Percentiles rank a stretch among this genome's conserved stretches.
Evolutionary conservation across 768 basidiomycete genomes (phyloP).

Genomic region (Tubosaeta sp.): DNA sequence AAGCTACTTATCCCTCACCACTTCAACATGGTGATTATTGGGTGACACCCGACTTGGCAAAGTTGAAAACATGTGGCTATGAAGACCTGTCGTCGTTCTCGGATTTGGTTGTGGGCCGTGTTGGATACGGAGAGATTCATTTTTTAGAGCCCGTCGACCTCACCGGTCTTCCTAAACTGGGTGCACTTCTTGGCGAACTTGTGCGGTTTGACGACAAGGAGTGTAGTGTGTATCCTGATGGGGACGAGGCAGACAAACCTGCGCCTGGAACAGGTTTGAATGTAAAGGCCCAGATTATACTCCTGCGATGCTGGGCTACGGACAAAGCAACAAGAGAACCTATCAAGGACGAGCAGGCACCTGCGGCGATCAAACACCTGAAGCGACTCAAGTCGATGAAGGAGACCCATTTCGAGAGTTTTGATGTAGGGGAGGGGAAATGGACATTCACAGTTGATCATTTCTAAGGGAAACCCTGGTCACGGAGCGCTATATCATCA

Average conservation of each 20-base stretch:
- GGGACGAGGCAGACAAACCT: conserved; percentile 81
- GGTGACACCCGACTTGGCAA: conserved; percentile 73
- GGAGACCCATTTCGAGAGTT: conserved; percentile 80
- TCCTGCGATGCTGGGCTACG: conserved; percentile 81
- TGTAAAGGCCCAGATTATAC: conserved; percentile 71
- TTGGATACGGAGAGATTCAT: conserved; percentile 84
- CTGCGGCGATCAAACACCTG: conserved; percentile 64
- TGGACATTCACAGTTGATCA: conserved; percentile 96
- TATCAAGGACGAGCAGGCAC: conserved; percentile 76
- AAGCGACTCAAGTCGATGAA: conserved; percentile 82
- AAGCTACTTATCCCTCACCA: conserved; percentile 26
- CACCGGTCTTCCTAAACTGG: conserved; percentile 75
- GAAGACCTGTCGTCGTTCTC: conserved; percentile 69
- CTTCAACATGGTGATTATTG: conserved; percentile 89
- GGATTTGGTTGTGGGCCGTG: conserved; percentile 83
- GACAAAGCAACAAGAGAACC: conserved; percentile 91
- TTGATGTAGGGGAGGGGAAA: conserved; percentile 74
- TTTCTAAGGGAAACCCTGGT: conserved; percentile 50
- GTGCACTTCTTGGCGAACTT: conserved; percentile 79
- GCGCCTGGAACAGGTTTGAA: conserved; percentile 83
- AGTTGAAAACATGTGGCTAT: conserved; percentile 66
- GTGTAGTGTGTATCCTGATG: conserved; percentile 90
- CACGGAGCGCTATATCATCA: conserved; percentile 7
- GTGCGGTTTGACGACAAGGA: conserved; percentile 89
- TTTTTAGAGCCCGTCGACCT: conserved; percentile 83